These are phyloP conservation scores for Poterioochromonas sp. DNA, from an alignment of 352 stramenopile species.

Conservation along the genomic window DNA sequence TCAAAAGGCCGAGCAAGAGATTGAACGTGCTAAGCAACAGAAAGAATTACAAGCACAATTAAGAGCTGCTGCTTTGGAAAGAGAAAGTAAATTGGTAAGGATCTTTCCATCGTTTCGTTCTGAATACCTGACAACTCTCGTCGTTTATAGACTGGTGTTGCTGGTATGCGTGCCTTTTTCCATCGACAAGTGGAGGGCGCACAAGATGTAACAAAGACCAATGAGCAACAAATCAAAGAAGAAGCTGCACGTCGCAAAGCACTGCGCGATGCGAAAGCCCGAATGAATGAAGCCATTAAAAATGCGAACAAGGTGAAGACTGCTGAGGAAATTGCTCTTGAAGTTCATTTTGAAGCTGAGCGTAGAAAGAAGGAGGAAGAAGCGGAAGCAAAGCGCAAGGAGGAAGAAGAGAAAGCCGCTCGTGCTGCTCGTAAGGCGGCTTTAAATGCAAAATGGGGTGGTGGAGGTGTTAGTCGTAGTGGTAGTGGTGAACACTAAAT, in stretches of 20 bases:
- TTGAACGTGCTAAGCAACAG: background rate
- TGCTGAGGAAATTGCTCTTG: background rate
- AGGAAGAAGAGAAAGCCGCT: constrained; percentile 19
- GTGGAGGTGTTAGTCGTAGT: too few species aligned
- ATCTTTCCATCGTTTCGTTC: background rate
- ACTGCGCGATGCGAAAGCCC: background rate
- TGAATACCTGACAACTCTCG: background rate
- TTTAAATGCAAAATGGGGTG: constrained; percentile 30
- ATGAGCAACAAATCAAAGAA: constrained; percentile 32
- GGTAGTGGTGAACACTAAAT: too few species aligned
- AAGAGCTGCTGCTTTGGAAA: background rate
- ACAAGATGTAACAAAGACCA: constrained; percentile 9
- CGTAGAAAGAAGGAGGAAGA: background rate
- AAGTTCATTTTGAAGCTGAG: background rate
- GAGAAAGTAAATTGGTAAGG: constrained; percentile 27
- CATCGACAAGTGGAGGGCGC: constrained; percentile 11
- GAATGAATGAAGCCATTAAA: constrained; percentile 7
- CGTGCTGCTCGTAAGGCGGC: background rate
- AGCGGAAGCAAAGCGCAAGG: background rate
- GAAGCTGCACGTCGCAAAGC: constrained; percentile 17
- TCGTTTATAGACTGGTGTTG: constrained; percentile 17
- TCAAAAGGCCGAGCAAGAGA: background rate
- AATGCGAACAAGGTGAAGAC: background rate
- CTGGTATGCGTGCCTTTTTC: constrained; percentile 27
- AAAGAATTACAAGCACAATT: constrained; percentile 1